These are phyloP conservation scores for Chlorella variabilis DNA, from an alignment of 163 green algal genomes.

Conservation along the genomic window DNA sequence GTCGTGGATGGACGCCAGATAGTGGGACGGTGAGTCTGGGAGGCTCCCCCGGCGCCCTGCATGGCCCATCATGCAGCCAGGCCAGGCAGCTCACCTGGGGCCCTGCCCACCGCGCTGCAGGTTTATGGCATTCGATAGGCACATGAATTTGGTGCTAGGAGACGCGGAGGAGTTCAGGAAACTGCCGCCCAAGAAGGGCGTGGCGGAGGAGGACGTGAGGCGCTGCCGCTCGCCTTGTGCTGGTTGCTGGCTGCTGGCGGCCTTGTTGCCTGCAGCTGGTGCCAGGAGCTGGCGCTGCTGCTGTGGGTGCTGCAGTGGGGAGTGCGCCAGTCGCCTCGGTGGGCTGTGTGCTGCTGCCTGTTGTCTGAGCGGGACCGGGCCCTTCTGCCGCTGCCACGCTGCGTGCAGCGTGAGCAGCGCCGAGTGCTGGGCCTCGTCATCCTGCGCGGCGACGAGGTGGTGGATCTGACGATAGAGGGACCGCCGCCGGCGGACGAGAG, in stretches of 20 bases:
- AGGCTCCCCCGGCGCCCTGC: neutral
- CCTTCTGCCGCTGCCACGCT: no score
- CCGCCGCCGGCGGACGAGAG: constrained; percentile 82
- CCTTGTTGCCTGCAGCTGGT: neutral
- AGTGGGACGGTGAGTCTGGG: constrained; percentile 77
- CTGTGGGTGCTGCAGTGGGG: neutral
- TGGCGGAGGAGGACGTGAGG: constrained; percentile 85
- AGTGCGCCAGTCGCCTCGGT: neutral
- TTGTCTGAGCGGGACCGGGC: no score
- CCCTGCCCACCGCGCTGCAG: constrained; percentile 52
- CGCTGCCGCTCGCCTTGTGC: constrained; percentile 7
- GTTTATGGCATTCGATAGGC: constrained; percentile 98
- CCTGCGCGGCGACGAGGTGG: constrained; percentile 93
- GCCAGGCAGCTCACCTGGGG: neutral
- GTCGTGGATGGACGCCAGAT: constrained; percentile 94
- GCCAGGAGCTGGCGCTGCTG: neutral
- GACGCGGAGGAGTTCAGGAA: constrained; percentile 95
- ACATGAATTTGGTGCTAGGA: constrained; percentile 97
- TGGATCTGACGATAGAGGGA: constrained; percentile 95
- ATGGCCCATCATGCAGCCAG: constrained; percentile 1
- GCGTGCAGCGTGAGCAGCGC: constrained; percentile 85
- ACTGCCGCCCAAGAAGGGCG: constrained; percentile 94
- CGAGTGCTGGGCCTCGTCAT: constrained; percentile 95
- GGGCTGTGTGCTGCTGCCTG: neutral
- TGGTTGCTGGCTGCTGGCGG: no score